phyloP scores from a whole-genome alignment of 805 yeast genomes.

The Monosporozyma unispora region DNA sequence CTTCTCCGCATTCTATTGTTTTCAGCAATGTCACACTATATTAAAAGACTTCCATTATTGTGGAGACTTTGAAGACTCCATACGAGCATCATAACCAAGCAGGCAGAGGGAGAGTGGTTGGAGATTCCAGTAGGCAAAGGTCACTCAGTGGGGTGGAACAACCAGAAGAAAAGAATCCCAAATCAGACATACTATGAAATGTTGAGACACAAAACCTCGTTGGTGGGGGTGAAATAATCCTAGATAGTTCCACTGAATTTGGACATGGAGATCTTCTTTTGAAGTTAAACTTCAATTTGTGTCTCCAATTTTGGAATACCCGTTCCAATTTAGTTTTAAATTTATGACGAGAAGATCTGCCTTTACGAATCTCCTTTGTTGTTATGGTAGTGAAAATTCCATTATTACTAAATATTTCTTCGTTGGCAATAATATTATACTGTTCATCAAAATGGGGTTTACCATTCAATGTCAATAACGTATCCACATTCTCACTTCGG shows the following conservation, averaged over 20 bases:
- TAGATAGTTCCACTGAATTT: background rate
- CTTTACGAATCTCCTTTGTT: background rate
- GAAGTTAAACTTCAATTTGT: background rate
- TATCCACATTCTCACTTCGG: background rate
- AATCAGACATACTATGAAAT: background rate
- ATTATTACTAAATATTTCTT: background rate
- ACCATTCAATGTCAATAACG: background rate
- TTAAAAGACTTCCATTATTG: too few species aligned
- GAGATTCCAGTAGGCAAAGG: too few species aligned
- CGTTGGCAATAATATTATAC: background rate
- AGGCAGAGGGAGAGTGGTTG: too few species aligned
- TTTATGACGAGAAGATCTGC: background rate
- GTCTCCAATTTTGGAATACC: background rate
- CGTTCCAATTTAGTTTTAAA: background rate
- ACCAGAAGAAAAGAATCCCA: background rate
- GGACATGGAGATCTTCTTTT: background rate
- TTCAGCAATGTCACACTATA: too few species aligned
- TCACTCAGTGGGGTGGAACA: background rate
- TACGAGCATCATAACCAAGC: too few species aligned
- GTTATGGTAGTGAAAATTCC: background rate
- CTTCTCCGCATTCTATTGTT: too few species aligned
- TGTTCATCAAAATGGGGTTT: background rate
- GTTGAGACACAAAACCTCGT: background rate
- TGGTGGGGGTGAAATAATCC: background rate
- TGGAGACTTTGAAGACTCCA: too few species aligned